Evolutionary conservation across 192 early-diverging fungal genomes (phyloP), one percentile per base, ranked within the genome.

Genomic region (Coemansia sp.): DNA sequence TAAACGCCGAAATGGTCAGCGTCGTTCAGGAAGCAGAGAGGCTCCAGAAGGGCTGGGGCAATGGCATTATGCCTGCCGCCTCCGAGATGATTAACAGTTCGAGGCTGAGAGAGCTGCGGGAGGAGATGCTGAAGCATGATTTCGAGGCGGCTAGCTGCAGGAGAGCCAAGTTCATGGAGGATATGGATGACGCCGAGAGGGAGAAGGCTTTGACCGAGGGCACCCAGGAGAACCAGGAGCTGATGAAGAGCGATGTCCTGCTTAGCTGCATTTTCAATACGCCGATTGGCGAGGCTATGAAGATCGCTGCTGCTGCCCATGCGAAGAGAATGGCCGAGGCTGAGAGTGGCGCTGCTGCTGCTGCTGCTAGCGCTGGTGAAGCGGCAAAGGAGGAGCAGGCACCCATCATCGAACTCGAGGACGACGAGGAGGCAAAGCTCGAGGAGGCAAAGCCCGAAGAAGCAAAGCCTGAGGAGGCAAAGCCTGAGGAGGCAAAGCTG

Each of bases 21-120:
- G 84, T 94, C 26, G 83, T 92, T 38, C 85, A 80, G 33, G 95
- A 95, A 68, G 93, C 95, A 3, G 89, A 97, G 48, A 84, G 89
- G 8, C 88, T 88, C 66, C 76, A 85, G 43, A 65, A 85, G 16
- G 88, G 91, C 6, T 97, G 95, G 95, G 90, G 93, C 16, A 83
- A 89, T 41, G 87, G 81, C 9, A 94, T 97, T 60, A 89, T 97
- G 66, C 87, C 88, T 18, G 88, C 90, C 33, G 94, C 93, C 0
- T 86, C 86, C 12, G 87, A 92, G 71, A 84, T 93, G 72, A 85
- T 93, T 47, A 86, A 89, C 55, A 85, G 87, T 55, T 83, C 90
- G 57, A 85, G 69, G 50, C 78, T 89, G 41, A 60, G 82, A 14
- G 82, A 83, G 65, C 56, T 83, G 43, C 48, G 70, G 9, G 76